A percentile compares a stretch with the other conserved stretches of the same genome.
Evolutionary conservation across 129 eudicot species (phyloP).

Genomic region (Lactuca saligna): DNA sequence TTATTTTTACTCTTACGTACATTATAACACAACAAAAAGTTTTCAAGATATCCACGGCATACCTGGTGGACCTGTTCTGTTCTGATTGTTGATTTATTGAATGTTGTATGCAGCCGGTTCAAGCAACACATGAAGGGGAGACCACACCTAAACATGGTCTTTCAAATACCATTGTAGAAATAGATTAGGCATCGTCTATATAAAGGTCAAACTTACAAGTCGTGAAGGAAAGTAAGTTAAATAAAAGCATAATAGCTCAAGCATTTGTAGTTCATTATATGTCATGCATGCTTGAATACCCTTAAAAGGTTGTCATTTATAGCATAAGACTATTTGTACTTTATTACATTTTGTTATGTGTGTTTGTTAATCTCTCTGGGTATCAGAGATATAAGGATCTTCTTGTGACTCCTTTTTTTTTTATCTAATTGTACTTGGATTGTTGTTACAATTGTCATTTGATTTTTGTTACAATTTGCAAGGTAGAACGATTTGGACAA

Average conservation of each 20-base stretch:
- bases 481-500: background rate
- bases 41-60: too few relatives aligned
- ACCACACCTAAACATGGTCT: slow-evolving; percentile 12
- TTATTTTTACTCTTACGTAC: background rate
- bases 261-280: too few relatives aligned
- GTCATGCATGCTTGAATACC: background rate
- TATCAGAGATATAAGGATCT: background rate
- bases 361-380: background rate
- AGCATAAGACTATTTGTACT: background rate
- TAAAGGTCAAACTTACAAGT: too few relatives aligned
- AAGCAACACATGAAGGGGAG: slow-evolving; percentile 24
- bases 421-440: background rate
- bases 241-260: too few relatives aligned
- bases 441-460: background rate
- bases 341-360: background rate
- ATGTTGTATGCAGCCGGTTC: slow-evolving; percentile 24
- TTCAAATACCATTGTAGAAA: too few relatives aligned
- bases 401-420: background rate
- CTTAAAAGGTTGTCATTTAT: background rate
- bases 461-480: background rate
- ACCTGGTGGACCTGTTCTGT: too few relatives aligned
- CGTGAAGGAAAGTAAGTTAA: too few relatives aligned
- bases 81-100: background rate
- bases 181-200: too few relatives aligned
- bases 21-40: too few relatives aligned